Evolutionary conservation across 1,284 basidiomycete species (phyloP).

Genomic region (Sporisorium iseilematis-ciliati): DNA sequence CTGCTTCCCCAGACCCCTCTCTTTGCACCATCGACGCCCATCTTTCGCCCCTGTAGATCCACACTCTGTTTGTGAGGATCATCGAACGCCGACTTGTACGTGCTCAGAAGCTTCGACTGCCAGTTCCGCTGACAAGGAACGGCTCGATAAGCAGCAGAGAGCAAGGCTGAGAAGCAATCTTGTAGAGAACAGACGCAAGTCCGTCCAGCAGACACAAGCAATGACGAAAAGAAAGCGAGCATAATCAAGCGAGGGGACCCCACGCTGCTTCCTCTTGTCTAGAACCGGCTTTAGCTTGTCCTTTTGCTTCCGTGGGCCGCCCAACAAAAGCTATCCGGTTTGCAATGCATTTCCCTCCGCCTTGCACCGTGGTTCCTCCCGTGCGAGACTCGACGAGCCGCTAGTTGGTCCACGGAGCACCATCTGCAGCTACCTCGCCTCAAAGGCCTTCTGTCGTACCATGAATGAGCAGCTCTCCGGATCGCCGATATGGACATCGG

Average conservation of each 20-base stretch:
- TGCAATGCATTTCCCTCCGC: too few species aligned
- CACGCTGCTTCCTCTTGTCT: slow-evolving; percentile 4
- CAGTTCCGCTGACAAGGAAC: too few species aligned
- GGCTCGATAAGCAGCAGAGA: too few species aligned
- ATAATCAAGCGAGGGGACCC: slow-evolving; percentile 29
- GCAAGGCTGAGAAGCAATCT: neutral
- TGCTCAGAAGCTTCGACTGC: too few species aligned
- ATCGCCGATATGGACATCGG: too few species aligned
- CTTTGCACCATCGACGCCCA: neutral
- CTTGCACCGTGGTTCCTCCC: neutral
- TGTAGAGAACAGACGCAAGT: neutral
- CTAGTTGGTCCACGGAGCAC: too few species aligned
- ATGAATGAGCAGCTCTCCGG: too few species aligned
- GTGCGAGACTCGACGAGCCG: slow-evolving; percentile 15
- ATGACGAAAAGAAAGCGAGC: slow-evolving; percentile 22
- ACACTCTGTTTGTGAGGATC: neutral
- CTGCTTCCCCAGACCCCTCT: slow-evolving; percentile 4
- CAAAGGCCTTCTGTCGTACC: too few species aligned
- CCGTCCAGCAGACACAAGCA: neutral
- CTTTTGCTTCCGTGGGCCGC: slow-evolving; percentile 12
- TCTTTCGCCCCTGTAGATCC: slow-evolving; percentile 1
- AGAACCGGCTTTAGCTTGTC: slow-evolving; percentile 3
- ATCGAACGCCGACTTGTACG: neutral
- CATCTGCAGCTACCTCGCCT: too few species aligned
- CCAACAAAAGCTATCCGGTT: slow-evolving; percentile 17